These are phyloP conservation scores for Gracilaria domingensis DNA, from an alignment of 23 red algal species.

Conservation along the genomic window DNA sequence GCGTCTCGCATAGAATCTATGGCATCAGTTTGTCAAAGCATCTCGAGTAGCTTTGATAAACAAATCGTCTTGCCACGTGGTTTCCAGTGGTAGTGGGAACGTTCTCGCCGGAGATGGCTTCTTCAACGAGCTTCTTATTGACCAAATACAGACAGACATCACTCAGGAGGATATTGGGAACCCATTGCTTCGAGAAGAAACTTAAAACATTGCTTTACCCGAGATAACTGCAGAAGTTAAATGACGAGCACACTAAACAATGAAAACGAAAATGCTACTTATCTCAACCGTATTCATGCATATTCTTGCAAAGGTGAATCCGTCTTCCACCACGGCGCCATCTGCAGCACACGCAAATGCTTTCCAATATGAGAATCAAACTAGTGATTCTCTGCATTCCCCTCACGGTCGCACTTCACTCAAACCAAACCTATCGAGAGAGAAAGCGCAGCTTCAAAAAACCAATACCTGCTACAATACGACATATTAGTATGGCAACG, in stretches of 20 bases:
- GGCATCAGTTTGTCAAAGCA: neutral
- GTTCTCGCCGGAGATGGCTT: slow-evolving; percentile 22
- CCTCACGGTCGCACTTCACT: too few relatives aligned
- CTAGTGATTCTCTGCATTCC: too few relatives aligned
- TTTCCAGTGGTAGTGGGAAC: neutral
- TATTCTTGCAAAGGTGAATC: too few relatives aligned
- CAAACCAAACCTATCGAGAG: slow-evolving; percentile 28
- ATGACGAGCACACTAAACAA: too few relatives aligned
- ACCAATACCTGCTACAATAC: slow-evolving; percentile 60
- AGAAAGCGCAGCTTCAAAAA: slow-evolving; percentile 60
- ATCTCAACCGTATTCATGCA: too few relatives aligned
- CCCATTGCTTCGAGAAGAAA: neutral
- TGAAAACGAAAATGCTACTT: too few relatives aligned
- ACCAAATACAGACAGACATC: neutral
- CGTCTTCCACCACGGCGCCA: too few relatives aligned
- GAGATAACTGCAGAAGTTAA: too few relatives aligned
- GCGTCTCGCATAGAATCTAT: too few relatives aligned
- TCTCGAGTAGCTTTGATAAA: slow-evolving; percentile 13
- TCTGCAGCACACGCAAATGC: too few relatives aligned
- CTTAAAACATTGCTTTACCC: too few relatives aligned
- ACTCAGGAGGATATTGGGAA: neutral
- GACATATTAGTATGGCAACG: slow-evolving; percentile 69
- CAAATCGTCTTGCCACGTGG: neutral
- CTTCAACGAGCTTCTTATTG: slow-evolving; percentile 24
- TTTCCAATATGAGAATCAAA: too few relatives aligned